Base-by-base conservation (phyloP, 2,329 filamentous ascomycete species). In the Bertia moriformis region DNA sequence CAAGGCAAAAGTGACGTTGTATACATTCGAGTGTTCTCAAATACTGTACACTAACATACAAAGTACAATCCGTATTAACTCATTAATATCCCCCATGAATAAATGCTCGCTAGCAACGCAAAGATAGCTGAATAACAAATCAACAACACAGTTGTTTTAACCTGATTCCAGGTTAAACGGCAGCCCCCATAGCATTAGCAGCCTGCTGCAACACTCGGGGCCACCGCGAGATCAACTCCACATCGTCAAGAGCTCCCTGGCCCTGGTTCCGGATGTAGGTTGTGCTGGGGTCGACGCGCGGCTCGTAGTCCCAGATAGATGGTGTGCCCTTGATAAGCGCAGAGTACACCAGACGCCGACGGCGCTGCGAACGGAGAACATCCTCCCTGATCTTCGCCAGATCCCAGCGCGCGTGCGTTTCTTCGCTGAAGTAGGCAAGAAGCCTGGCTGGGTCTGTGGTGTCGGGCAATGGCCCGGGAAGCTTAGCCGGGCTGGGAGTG, bases 241-340 rank as follows among this genome's bases (percentile, higher is more conserved):
- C 55, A 38, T 62, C 58, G 37, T 61, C 59, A 19, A 62, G 46
- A 2, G 53, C 49, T 3, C 57, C 57, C 51, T 59, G 57, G 47
- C 58, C 55, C 39, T 58, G 56, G 49, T 62, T 62, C 38, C 32
- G 32, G 12, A 35, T 15, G 15, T 35, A 35, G 10, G 10, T 7
- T 7, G 32, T 35, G 32, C 32, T 35, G 15, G 32, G 32, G 32
- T 35, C 32, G 17, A 35, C 32, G 32, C 32, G 32, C 12, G 86
- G 86, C 60, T 88, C 73, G 59, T 81, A 83, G 58, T 95, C 88
- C 88, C 88, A 95, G 53, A 77, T 73, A 29, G 83, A 82, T 48
- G 84, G 86, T 24, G 66, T 66, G 40, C 87, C 88, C 56, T 78
- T 61, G 54, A 76, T 83, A 45, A 95, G 66, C 0, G 88, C 84